Evolutionary conservation across 164 flowering plant species (phyloP).

Genomic region (Magnolia sinica): DNA sequence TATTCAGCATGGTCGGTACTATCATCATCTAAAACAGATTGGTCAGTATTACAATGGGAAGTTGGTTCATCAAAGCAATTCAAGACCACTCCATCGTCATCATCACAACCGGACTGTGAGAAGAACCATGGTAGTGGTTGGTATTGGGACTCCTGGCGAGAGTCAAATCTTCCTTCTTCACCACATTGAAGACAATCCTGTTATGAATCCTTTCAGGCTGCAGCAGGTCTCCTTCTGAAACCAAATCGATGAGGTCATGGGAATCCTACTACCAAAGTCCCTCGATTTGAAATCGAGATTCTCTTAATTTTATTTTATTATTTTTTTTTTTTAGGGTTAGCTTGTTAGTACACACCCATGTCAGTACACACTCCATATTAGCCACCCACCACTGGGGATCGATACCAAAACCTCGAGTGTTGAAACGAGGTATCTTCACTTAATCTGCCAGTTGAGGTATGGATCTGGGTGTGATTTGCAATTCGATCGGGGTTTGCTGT

Average conservation of each 20-base stretch:
- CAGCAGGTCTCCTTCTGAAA: constrained; percentile 84
- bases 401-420: too few relatives aligned
- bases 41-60: not conserved
- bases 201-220: constrained; percentile 75
- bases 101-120: constrained; percentile 35
- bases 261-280: constrained; percentile 32
- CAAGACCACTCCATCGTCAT: constrained; percentile 1
- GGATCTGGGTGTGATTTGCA: not conserved
- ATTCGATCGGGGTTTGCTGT: constrained; percentile 51
- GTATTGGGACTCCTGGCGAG: constrained; percentile 34
- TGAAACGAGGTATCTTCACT: too few relatives aligned
- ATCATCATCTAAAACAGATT: not conserved
- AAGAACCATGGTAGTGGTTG: constrained; percentile 23
- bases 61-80: not conserved
- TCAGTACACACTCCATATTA: too few relatives aligned
- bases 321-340: too few relatives aligned
- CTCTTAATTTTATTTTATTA: too few relatives aligned
- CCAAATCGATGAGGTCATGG: constrained; percentile 37
- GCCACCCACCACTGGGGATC: too few relatives aligned
- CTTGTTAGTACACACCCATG: not conserved
- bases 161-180: constrained; percentile 57
- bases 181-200: constrained; percentile 74
- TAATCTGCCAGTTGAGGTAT: too few relatives aligned
- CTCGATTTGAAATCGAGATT: constrained; percentile 43
- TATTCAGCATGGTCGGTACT: not conserved